Evolutionary conservation across 805 yeast genomes (phyloP), one percentile per base, ranked within the genome.

Genomic region (Zygosaccharomyces rouxii): DNA sequence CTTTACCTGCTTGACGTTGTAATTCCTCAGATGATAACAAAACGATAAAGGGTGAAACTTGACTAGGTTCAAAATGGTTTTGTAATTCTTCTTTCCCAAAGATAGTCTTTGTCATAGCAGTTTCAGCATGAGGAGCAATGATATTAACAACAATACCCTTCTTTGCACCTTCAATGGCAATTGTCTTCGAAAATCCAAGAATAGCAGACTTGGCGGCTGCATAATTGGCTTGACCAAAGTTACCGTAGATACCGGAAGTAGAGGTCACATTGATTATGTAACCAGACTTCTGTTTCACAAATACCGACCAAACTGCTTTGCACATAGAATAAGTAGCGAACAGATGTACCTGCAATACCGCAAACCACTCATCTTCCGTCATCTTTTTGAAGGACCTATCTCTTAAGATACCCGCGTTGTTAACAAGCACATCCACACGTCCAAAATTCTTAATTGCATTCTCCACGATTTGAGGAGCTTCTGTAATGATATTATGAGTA

Each of bases 91-190:
- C 81, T 42, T 83, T 84, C 42, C 81, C 78, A 71, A 92, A 86
- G 42, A 92, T 83, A 5, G 96, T 86, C 62, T 80, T 79, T 25
- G 99, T 92, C 99, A 92, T 92, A 49, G 95, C 90, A 38, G 99
- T 92, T 63, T 92, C 97, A 25, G 98, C 98, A 67, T 92, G 97
- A 46, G 99, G 99, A 23, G 99, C 98, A 66, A 89, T 83, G 31
- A 81, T 79, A 64, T 90, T 87, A 49, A 82, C 90, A 60, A 76
- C 74, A 57, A 92, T 89, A 63, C 84, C 81, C 61, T 74, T 66
- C 68, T 80, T 88, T 51, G 81, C 81, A 62, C 99, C 99, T 73
- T 92, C 99, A 55, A 87, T 76, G 25, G 98, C 97, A 54, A 89
- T 69, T 38, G 97, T 84, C 69, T 79, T 82, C 35, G 96, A 78